A percentile compares a stretch with the other conserved stretches of the same genome.
Evolutionary conservation across 257 asterid genomes (phyloP).

Genomic region (Verbena officinalis): DNA sequence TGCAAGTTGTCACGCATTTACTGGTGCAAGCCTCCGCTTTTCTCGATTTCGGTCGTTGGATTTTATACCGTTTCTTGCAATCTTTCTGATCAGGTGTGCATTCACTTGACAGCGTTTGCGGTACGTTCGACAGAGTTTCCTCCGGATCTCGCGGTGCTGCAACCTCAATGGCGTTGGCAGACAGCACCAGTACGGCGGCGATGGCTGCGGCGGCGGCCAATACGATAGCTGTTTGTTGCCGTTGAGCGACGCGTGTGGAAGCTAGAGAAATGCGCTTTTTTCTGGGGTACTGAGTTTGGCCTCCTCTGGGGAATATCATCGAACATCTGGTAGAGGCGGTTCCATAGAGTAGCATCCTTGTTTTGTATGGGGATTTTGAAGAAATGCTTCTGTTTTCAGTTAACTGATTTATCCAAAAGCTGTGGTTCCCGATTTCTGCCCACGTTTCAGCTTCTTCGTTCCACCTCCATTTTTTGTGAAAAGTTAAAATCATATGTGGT

Average conservation of each 20-base stretch:
- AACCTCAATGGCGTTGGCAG: neutral
- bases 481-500: too few relatives aligned
- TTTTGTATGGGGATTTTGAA: neutral
- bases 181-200: neutral
- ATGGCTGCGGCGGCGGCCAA: neutral
- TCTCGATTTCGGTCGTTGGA: constrained; percentile 79
- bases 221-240: neutral
- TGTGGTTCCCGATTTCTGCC: neutral
- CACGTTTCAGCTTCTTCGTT: neutral
- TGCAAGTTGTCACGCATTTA: constrained; percentile 77
- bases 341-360: neutral
- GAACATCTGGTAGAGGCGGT: neutral
- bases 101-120: constrained; percentile 25
- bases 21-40: constrained; percentile 83
- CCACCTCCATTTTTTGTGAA: neutral
- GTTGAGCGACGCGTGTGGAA: neutral
- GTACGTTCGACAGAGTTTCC: constrained; percentile 1
- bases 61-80: constrained; percentile 59
- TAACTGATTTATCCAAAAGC: neutral
- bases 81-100: constrained; percentile 43
- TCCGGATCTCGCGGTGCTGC: constrained; percentile 1
- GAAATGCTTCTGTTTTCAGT: neutral
- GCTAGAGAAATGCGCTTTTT: neutral
- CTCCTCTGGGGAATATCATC: neutral
- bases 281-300: neutral